Evolutionary conservation across 2,329 filamentous ascomycete genomes (phyloP).

Genomic region (Xylariaceae sp.): DNA sequence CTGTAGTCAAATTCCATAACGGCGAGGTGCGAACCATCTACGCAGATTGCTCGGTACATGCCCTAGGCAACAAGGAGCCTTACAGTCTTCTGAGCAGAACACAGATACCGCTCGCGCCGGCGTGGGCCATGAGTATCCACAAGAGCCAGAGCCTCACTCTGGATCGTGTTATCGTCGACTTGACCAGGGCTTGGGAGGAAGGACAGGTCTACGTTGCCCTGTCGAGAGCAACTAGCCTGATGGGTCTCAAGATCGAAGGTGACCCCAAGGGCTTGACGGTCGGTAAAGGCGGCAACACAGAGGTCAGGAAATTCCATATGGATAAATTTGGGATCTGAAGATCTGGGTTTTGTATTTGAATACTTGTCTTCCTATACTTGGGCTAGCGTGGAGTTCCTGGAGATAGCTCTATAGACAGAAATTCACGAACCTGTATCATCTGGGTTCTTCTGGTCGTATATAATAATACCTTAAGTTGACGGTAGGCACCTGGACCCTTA

Average conservation of each 20-base stretch:
- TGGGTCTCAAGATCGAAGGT: slow-evolving; percentile 53
- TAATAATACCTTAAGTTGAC: too few species aligned
- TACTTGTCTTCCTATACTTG: not conserved
- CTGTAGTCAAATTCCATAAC: slow-evolving; percentile 60
- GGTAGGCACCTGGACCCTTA: too few species aligned
- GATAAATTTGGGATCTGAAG: slow-evolving; percentile 41
- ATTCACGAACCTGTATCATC: too few species aligned
- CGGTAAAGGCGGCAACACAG: slow-evolving; percentile 41
- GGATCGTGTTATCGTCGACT: slow-evolving; percentile 61
- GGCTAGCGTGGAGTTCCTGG: not conserved
- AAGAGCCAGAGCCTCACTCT: slow-evolving; percentile 69
- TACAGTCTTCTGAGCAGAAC: slow-evolving; percentile 59
- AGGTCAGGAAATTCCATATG: slow-evolving; percentile 44
- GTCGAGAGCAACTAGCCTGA: slow-evolving; percentile 58
- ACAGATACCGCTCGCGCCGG: slow-evolving; percentile 64
- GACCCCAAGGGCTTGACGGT: slow-evolving; percentile 34
- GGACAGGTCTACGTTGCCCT: slow-evolving; percentile 70
- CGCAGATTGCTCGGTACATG: slow-evolving; percentile 55
- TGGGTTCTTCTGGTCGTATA: too few species aligned
- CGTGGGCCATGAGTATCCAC: slow-evolving; percentile 69
- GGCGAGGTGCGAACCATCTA: slow-evolving; percentile 52
- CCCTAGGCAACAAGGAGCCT: slow-evolving; percentile 52
- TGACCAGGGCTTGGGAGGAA: slow-evolving; percentile 57
- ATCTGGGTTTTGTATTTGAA: not conserved
- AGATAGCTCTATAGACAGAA: too few species aligned